phyloP scores from a whole-genome alignment of 257 asterid genomes.

The Solanum medicagineum region DNA sequence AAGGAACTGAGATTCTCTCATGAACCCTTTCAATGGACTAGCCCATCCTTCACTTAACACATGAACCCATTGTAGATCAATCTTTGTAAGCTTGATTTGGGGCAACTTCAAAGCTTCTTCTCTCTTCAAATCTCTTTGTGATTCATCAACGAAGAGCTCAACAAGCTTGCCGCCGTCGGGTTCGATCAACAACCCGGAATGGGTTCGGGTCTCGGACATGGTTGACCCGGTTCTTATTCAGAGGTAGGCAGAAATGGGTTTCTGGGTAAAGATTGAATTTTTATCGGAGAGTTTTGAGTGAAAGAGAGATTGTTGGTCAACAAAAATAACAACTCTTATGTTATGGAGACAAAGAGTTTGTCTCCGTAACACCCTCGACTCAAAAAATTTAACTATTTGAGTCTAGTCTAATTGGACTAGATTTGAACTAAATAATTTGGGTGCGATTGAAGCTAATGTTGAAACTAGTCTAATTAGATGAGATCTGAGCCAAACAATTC shows the following conservation, averaged over 20 bases:
- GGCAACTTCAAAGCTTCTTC: slow-evolving; percentile 42
- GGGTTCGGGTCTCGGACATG: slow-evolving; percentile 10
- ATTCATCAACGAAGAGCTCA: slow-evolving; percentile 45
- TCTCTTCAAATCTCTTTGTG: slow-evolving; percentile 32
- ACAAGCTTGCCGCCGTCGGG: slow-evolving; percentile 85
- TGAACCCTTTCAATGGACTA: slow-evolving; percentile 83
- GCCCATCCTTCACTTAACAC: slow-evolving; percentile 99
- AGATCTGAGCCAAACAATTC: no score
- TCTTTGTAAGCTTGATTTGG: slow-evolving; percentile 41
- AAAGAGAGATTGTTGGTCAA: slow-evolving; percentile 34
- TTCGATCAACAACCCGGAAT: slow-evolving; percentile 41
- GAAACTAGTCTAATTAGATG: no score
- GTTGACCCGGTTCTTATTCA: slow-evolving; percentile 16
- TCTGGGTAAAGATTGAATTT: slow-evolving; percentile 9
- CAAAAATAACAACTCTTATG: neutral
- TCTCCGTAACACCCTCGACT: no score
- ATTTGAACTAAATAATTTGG: no score
- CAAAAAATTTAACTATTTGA: no score
- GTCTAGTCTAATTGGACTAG: no score
- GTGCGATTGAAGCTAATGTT: no score
- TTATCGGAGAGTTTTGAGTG: slow-evolving; percentile 23
- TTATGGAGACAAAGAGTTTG: no score
- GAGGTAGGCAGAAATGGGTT: slow-evolving; percentile 9
- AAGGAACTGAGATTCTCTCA: slow-evolving; percentile 95
- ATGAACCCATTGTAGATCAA: slow-evolving; percentile 92